Percentiles rank a stretch among this genome's conserved stretches.
phyloP scores from a whole-genome alignment of 1,284 basidiomycete genomes.

The Exsudoporus floridanus region DNA sequence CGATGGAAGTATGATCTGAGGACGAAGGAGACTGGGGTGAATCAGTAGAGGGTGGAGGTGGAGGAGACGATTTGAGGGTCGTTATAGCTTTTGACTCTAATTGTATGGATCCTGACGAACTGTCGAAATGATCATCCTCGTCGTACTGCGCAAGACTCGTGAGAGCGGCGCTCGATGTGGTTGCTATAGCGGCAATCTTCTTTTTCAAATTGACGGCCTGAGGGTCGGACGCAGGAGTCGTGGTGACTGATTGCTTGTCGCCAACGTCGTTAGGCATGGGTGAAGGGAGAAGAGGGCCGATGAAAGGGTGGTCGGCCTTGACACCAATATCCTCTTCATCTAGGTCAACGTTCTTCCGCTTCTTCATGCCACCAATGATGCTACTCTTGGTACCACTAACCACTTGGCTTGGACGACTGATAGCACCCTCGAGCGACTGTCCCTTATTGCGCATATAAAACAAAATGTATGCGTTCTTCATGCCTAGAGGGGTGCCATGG shows the following conservation, averaged over 20 bases:
- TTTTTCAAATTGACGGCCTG: constrained; percentile 59
- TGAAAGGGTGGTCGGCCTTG: constrained; percentile 52
- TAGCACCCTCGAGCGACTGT: constrained; percentile 62
- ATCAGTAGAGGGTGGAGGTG: constrained; percentile 30
- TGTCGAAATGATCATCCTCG: constrained; percentile 48
- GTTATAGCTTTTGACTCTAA: constrained; percentile 27
- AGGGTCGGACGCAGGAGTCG: constrained; percentile 44
- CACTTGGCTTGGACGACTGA: constrained; percentile 36
- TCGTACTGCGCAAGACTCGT: constrained; percentile 53
- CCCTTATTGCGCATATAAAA: constrained; percentile 87
- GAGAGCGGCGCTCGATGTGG: constrained; percentile 44
- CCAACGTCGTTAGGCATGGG: constrained; percentile 27
- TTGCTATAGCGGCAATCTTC: constrained; percentile 55
- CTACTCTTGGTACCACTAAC: constrained; percentile 35
- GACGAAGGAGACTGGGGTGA: constrained; percentile 26
- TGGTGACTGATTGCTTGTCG: constrained; percentile 6
- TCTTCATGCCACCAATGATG: constrained; percentile 61
- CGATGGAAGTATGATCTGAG: constrained; percentile 20
- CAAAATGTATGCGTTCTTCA: constrained; percentile 89
- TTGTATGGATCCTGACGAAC: constrained; percentile 23
- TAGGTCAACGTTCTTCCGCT: constrained; percentile 47
- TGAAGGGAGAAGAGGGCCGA: constrained; percentile 64
- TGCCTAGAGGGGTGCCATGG: constrained; percentile 48
- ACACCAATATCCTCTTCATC: constrained; percentile 52
- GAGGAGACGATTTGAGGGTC: constrained; percentile 27